Evolutionary conservation across 2,329 filamentous ascomycete genomes (phyloP), one percentile per base, ranked within the genome.

Genomic region (Pseudocercospora fuligena): DNA sequence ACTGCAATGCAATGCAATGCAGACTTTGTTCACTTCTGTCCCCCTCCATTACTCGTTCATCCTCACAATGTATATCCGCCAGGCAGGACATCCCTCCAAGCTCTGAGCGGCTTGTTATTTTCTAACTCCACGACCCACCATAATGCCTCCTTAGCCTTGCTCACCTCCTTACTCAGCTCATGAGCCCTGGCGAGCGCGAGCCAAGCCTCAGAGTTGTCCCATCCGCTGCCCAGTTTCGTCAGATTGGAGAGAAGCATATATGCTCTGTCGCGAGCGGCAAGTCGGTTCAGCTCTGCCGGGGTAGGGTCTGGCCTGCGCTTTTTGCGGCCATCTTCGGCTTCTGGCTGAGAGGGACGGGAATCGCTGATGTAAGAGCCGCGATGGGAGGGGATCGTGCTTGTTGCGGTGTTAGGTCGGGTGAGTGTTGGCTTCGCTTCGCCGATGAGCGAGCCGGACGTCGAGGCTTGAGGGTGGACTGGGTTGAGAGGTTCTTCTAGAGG

Each of bases 51-150:
- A 12, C 31, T 33, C 8, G 5, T 12, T 33, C 43, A 9, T 25
- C 19, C 12, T 56, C 14, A 77, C 51, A 76, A 56, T 33, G 70
- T 70, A 69, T 75, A 74, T 36, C 73, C 74, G 29, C 73, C 74
- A 12, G 72, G 68, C 3, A 60, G 61, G 14, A 71, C 85, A 71
- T 86, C 89, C 31, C 84, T 86, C 95, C 94, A 98, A 66, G 87
- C 86, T 65, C 95, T 88, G 57, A 97, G 86, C 0, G 90, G 92
- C 70, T 88, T 88, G 7, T 88, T 89, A 77, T 99, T 94, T 77
- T 98, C 95, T 31, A 99, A 84, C 80, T 97, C 93, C 12, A 99
- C 92, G 73, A 94, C 97, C 93, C 94, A 98, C 95, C 95, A 98
- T 6, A 98, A 85, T 54, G 94, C 93, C 73, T 95, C 91, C 81